Evolutionary conservation across 2,329 filamentous ascomycete genomes (phyloP).

Genomic region (Didymella keratinophila): DNA sequence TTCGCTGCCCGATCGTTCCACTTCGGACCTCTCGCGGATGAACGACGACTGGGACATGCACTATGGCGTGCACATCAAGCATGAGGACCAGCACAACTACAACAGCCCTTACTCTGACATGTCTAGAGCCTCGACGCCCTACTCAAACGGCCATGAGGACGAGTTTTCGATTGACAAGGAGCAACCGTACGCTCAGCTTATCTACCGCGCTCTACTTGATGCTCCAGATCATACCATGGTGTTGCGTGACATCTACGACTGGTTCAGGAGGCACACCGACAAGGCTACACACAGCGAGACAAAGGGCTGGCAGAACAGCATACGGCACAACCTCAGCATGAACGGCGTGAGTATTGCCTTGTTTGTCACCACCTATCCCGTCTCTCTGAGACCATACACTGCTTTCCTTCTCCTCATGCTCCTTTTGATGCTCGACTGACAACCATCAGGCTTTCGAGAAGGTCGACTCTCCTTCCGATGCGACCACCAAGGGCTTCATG

Average conservation of each 20-base stretch:
- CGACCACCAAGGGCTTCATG: slow-evolving; percentile 71
- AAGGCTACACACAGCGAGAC: slow-evolving; percentile 68
- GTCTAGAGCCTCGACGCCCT: slow-evolving; percentile 35
- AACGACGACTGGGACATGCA: slow-evolving; percentile 37
- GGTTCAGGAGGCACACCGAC: slow-evolving; percentile 83
- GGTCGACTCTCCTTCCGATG: slow-evolving; percentile 57
- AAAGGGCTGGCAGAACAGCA: slow-evolving; percentile 91
- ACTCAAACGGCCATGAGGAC: slow-evolving; percentile 25
- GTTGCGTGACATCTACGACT: slow-evolving; percentile 86
- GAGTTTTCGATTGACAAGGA: slow-evolving; percentile 51
- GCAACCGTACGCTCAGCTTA: slow-evolving; percentile 81
- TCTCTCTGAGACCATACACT: background rate
- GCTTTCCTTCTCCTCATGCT: background rate
- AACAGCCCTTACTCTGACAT: slow-evolving; percentile 33
- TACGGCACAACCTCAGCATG: slow-evolving; percentile 95
- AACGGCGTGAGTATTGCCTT: slow-evolving; percentile 71
- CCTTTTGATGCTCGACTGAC: slow-evolving; percentile 22
- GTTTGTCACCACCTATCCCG: too few relatives aligned
- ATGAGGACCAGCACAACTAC: slow-evolving; percentile 30
- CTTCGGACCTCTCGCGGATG: slow-evolving; percentile 33
- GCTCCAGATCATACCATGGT: slow-evolving; percentile 73
- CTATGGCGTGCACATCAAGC: slow-evolving; percentile 26
- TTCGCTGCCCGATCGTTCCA: slow-evolving; percentile 31
- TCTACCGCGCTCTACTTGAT: slow-evolving; percentile 77
- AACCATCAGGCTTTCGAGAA: slow-evolving; percentile 63